Evolutionary conservation across 73 alveolate genomes (phyloP).

Genomic region (Paramecium octaurelia): DNA sequence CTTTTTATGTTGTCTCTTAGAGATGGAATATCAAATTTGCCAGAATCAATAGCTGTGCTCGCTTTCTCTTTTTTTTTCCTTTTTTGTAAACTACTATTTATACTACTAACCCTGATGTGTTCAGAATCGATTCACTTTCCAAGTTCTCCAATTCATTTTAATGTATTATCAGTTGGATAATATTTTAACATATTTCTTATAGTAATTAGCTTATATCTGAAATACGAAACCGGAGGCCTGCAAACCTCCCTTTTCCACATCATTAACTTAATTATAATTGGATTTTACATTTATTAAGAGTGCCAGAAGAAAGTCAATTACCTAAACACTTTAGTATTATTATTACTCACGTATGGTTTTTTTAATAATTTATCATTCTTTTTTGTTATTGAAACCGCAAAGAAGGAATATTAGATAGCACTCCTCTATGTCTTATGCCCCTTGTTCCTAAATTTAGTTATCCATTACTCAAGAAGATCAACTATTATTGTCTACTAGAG

Average conservation of each 20-base stretch:
- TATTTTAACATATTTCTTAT: background rate
- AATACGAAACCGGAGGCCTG: background rate
- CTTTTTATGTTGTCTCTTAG: background rate
- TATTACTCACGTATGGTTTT: background rate
- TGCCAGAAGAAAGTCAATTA: background rate
- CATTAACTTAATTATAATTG: background rate
- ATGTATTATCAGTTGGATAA: background rate
- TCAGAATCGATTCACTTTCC: background rate
- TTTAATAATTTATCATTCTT: background rate
- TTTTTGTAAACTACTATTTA: background rate
- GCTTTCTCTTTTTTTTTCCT: background rate
- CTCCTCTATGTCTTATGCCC: background rate
- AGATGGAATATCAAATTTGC: background rate
- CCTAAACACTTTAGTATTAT: background rate
- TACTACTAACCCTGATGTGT: background rate
- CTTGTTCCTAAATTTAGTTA: background rate
- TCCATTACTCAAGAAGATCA: background rate
- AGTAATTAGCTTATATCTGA: background rate
- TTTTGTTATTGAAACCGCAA: background rate
- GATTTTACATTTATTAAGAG: background rate
- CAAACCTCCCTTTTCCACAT: background rate
- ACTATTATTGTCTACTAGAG: background rate
- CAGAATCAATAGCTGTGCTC: background rate
- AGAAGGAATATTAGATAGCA: background rate
- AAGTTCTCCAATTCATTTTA: background rate